Evolutionary conservation across 345 rosid genomes (phyloP).

Genomic region (Acer campestre): DNA sequence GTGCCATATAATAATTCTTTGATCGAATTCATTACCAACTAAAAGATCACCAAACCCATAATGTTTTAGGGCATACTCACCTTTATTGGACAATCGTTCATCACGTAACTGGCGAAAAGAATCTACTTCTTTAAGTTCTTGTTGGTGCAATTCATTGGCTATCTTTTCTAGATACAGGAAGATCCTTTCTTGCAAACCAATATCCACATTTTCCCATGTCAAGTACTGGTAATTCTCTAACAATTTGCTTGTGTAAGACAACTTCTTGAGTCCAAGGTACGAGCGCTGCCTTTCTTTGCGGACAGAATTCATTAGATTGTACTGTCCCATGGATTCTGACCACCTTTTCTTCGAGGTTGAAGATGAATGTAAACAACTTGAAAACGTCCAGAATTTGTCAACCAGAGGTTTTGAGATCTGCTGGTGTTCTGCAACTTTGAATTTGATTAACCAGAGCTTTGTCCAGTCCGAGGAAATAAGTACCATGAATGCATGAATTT

Average conservation of each 20-base stretch:
- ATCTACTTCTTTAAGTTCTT: too few species aligned
- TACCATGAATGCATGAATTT: too few species aligned
- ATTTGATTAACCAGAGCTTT: too few species aligned
- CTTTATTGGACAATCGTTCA: neutral
- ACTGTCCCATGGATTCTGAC: neutral
- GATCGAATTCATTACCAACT: constrained; percentile 12
- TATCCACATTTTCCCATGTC: neutral
- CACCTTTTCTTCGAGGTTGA: neutral
- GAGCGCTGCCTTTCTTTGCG: neutral
- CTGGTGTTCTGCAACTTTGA: too few species aligned
- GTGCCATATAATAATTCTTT: constrained; percentile 26
- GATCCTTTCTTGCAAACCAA: neutral
- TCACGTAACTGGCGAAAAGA: neutral
- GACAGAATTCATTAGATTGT: neutral
- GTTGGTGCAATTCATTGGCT: neutral
- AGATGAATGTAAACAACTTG: neutral
- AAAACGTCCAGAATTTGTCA: neutral
- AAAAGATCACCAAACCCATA: too few species aligned
- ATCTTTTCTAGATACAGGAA: neutral
- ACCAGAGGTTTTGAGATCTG: neutral
- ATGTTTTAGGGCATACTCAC: neutral
- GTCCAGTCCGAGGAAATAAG: neutral
- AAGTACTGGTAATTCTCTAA: neutral
- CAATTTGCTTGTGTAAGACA: neutral
- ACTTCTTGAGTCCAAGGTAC: neutral